Conservation (phyloP, 2,329 filamentous ascomycete species). For the Hypoxylon sp. region DNA sequence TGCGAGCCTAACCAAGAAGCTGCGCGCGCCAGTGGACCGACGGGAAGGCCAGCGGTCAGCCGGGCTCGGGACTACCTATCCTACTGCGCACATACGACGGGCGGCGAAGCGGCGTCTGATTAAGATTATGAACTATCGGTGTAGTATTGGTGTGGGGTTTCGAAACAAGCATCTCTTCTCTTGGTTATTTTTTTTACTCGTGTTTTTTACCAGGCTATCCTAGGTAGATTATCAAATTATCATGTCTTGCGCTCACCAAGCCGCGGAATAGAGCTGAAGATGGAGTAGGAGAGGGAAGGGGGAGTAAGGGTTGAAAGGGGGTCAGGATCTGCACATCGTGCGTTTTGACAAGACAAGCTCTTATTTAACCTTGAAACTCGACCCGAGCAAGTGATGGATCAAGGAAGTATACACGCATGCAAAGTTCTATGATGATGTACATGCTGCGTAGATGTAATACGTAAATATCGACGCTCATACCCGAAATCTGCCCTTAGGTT, state of each 20-base stretch:
- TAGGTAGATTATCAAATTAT: no score
- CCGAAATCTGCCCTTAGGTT: no score
- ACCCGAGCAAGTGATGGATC: background rate
- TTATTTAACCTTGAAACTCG: background rate
- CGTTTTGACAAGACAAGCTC: background rate
- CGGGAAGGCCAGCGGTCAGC: constrained; percentile 27
- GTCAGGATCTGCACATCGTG: constrained; percentile 18
- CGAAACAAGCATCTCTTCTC: no score
- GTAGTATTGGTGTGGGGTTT: constrained; percentile 34
- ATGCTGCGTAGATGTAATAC: no score
- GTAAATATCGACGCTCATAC: no score
- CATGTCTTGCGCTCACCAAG: no score
- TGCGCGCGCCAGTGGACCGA: constrained; percentile 15
- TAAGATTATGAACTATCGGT: constrained; percentile 37
- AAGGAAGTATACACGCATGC: background rate
- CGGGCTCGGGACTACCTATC: background rate
- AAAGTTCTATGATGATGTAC: constrained; percentile 12
- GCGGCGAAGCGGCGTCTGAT: constrained; percentile 35
- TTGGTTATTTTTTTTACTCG: no score
- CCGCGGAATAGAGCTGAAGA: background rate
- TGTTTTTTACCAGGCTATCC: no score
- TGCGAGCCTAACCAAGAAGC: constrained; percentile 12
- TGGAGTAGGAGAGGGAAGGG: no score
- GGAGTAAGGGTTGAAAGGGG: constrained; percentile 19
- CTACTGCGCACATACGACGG: background rate